Evolutionary conservation across 768 basidiomycete species (phyloP).

Genomic region (Kwoniella heveanensis): DNA sequence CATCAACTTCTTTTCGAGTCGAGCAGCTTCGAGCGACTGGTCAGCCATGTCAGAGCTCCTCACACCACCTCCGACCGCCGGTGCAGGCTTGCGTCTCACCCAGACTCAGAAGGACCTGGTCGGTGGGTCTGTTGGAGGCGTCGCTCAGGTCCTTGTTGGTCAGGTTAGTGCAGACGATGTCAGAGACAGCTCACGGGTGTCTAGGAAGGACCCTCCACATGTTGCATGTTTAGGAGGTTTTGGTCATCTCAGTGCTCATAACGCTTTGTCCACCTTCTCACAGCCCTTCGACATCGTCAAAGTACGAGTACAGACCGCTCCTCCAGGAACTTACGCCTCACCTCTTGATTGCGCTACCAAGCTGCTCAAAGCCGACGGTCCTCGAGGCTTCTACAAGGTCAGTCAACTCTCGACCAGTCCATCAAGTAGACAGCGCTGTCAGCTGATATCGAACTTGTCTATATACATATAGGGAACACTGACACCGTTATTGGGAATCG

Average conservation of each 20-base stretch:
- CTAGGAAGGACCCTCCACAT: no score
- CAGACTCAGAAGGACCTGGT: slow-evolving; percentile 78
- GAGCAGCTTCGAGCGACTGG: neutral
- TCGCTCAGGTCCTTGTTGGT: slow-evolving; percentile 64
- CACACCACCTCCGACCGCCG: slow-evolving; percentile 34
- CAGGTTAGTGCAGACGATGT: slow-evolving; percentile 36
- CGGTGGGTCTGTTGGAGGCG: slow-evolving; percentile 87
- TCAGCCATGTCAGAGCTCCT: slow-evolving; percentile 46
- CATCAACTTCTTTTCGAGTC: neutral
- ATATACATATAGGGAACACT: slow-evolving; percentile 92
- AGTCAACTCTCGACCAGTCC: no score
- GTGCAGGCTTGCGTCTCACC: slow-evolving; percentile 37
- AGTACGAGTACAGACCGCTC: slow-evolving; percentile 87
- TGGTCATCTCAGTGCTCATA: no score
- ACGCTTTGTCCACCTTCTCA: no score
- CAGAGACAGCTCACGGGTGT: no score
- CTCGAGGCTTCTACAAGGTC: slow-evolving; percentile 93
- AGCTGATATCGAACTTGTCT: no score
- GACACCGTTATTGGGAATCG: slow-evolving; percentile 86
- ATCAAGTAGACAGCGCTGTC: no score
- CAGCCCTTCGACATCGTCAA: slow-evolving; percentile 95
- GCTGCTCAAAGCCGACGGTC: slow-evolving; percentile 86
- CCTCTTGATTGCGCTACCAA: slow-evolving; percentile 89
- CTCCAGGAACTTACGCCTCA: slow-evolving; percentile 82
- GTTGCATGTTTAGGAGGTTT: no score